phyloP scores from a whole-genome alignment of 2,329 filamentous ascomycete genomes.

The Fusarium oxysporum region DNA sequence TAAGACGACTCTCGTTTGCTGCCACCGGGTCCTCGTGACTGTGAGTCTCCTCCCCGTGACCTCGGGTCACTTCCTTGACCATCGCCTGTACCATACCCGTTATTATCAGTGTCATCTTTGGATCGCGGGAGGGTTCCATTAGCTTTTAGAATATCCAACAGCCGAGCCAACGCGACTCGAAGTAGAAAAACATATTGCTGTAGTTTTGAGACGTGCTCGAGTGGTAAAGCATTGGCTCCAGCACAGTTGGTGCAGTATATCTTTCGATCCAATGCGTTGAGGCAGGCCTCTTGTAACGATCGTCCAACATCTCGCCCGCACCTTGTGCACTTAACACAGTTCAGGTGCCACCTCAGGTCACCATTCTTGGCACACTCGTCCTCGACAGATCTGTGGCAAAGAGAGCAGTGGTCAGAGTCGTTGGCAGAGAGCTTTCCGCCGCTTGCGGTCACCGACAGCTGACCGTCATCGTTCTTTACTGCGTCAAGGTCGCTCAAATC shows the following conservation, averaged over 20 bases:
- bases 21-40: slow-evolving; percentile 33
- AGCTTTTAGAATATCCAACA: slow-evolving; percentile 86
- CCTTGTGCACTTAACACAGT: slow-evolving; percentile 81
- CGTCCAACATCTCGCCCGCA: slow-evolving; percentile 74
- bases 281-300: slow-evolving; percentile 75
- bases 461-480: slow-evolving; percentile 76
- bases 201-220: slow-evolving; percentile 84
- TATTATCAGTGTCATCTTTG: slow-evolving; percentile 73
- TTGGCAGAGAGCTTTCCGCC: slow-evolving; percentile 76
- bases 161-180: slow-evolving; percentile 87
- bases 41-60: slow-evolving; percentile 44
- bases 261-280: slow-evolving; percentile 74
- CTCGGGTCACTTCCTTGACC: slow-evolving; percentile 69
- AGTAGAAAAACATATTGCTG: slow-evolving; percentile 96
- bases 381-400: slow-evolving; percentile 89
- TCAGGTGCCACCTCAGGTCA: slow-evolving; percentile 84
- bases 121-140: slow-evolving; percentile 83
- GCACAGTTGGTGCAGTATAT: slow-evolving; percentile 79
- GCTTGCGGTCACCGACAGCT: slow-evolving; percentile 73
- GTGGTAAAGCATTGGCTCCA: slow-evolving; percentile 63
- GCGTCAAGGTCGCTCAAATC: slow-evolving; percentile 87
- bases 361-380: slow-evolving; percentile 86
- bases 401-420: slow-evolving; percentile 84
- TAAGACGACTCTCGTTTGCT: slow-evolving; percentile 77
- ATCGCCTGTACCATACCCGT: slow-evolving; percentile 40